A percentile compares a stretch with the other conserved stretches of the same genome.
Conservation (phyloP, 495 filamentous ascomycete species). For the Penicillium lividum region DNA sequence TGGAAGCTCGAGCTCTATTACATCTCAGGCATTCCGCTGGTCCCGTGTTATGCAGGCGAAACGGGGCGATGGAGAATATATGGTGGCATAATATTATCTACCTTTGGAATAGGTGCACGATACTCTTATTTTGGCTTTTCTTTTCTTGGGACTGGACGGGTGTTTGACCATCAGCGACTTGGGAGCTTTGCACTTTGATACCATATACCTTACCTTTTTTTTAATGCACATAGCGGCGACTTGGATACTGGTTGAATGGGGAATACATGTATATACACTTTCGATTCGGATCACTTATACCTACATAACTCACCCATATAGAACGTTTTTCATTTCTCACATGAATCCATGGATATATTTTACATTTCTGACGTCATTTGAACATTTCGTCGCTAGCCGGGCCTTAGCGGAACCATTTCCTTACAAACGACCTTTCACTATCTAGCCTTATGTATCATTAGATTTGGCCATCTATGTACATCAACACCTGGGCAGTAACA, state of each 20-base stretch:
- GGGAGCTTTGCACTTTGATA: slow-evolving; percentile 13
- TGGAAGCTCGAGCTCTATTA: slow-evolving; percentile 16
- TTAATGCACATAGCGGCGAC: not conserved
- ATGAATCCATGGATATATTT: not conserved
- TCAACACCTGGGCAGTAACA: not conserved
- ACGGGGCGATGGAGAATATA: slow-evolving; percentile 79
- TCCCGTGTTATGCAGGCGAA: slow-evolving; percentile 66
- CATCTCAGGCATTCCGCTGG: slow-evolving; percentile 68
- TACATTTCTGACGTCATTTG: not conserved
- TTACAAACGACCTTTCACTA: too few relatives aligned
- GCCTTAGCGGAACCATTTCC: too few relatives aligned
- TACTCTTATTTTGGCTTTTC: slow-evolving; percentile 1
- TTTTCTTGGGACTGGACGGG: slow-evolving; percentile 5
- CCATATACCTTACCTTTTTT: not conserved
- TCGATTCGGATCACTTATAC: not conserved
- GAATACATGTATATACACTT: not conserved
- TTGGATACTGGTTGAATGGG: not conserved
- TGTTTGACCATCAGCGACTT: slow-evolving; percentile 17
- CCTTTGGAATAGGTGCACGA: not conserved
- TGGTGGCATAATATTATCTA: slow-evolving; percentile 63
- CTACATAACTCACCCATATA: not conserved
- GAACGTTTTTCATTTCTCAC: not conserved
- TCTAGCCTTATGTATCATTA: too few relatives aligned
- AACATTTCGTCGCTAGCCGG: not conserved
- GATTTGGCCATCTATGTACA: too few relatives aligned